A percentile compares a stretch with the other conserved stretches of the same genome.
Evolutionary conservation across 2,329 filamentous ascomycete species (phyloP).

Genomic region (Graphilbum ipis-grandicollis): DNA sequence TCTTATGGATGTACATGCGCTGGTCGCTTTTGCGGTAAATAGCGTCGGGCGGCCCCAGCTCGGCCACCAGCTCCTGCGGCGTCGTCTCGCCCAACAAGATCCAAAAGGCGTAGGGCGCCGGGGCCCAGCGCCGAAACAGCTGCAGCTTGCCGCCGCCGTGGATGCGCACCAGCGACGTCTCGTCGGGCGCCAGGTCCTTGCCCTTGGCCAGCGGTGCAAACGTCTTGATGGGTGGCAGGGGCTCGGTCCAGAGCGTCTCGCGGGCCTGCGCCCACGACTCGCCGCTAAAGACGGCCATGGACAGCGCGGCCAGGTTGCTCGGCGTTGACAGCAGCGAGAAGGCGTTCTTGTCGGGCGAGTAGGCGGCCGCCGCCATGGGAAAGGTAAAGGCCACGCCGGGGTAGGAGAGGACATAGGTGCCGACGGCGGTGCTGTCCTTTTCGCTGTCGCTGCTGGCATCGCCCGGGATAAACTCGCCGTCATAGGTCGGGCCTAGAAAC

Average conservation of each 20-base stretch:
- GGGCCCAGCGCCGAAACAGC: constrained; percentile 52
- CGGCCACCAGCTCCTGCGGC: constrained; percentile 77
- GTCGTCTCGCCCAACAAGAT: constrained; percentile 74
- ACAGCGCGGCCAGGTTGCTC: constrained; percentile 56
- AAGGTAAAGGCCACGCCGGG: constrained; percentile 91
- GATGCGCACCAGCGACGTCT: constrained; percentile 66
- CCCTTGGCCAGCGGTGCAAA: constrained; percentile 51
- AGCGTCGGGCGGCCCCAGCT: constrained; percentile 82
- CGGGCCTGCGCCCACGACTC: constrained; percentile 80
- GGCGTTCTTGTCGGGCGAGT: constrained; percentile 62
- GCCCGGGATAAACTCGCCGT: constrained; percentile 69
- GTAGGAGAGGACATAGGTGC: constrained; percentile 83
- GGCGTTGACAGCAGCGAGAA: constrained; percentile 71
- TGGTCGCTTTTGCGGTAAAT: constrained; percentile 87
- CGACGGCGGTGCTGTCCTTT: constrained; percentile 28
- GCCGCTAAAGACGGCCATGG: constrained; percentile 83
- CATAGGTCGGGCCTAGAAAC: constrained; percentile 84
- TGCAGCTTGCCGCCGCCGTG: constrained; percentile 66
- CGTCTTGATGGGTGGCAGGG: constrained; percentile 56
- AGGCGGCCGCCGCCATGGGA: constrained; percentile 54
- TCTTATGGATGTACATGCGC: constrained; percentile 70
- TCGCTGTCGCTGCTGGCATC: constrained; percentile 18
- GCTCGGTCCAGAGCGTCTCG: constrained; percentile 56
- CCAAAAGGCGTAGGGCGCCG: constrained; percentile 26
- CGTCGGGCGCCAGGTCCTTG: constrained; percentile 70